A percentile compares a stretch with the other conserved stretches of the same genome.
These are phyloP conservation scores for Penicillium sp. DNA, from an alignment of 2,329 filamentous ascomycete species.

Conservation along the genomic window DNA sequence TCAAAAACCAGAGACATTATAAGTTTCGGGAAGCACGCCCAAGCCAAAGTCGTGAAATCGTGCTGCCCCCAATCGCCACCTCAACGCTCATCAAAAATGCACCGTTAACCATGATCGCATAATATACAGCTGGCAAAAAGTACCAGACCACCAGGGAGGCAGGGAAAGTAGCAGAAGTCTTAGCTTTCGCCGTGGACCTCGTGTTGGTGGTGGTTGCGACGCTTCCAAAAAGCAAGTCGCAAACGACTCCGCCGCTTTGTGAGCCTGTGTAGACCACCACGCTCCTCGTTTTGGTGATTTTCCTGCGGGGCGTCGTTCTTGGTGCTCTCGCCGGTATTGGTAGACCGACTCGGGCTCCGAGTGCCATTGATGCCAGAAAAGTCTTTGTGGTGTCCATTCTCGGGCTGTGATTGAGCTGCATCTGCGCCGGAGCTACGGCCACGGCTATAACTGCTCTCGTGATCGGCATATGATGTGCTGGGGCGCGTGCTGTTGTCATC, in stretches of 20 bases:
- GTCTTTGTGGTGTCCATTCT: constrained; percentile 25
- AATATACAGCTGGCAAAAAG: constrained; percentile 13
- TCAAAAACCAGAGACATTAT: neutral
- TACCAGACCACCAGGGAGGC: constrained; percentile 5
- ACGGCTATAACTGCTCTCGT: constrained; percentile 21
- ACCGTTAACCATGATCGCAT: constrained; percentile 24
- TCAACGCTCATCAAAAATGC: constrained; percentile 24
- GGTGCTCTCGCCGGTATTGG: constrained; percentile 24
- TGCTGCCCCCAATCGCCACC: constrained; percentile 25
- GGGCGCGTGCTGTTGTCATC: constrained; percentile 28
- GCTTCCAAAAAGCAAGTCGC: constrained; percentile 41
- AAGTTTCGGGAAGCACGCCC: neutral
- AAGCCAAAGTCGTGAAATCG: constrained; percentile 28
- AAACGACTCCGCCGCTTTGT: constrained; percentile 38
- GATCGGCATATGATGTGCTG: constrained; percentile 28
- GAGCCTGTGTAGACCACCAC: constrained; percentile 25
- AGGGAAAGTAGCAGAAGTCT: constrained; percentile 9
- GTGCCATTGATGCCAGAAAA: constrained; percentile 20
- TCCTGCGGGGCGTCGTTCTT: constrained; percentile 22
- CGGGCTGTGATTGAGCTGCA: constrained; percentile 12
- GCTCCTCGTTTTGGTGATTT: constrained; percentile 17
- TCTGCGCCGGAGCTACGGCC: constrained; percentile 20
- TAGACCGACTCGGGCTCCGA: constrained; percentile 28
- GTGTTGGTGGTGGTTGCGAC: constrained; percentile 30
- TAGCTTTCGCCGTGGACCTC: constrained; percentile 33